Evolutionary conservation across 345 rosid species (phyloP), one percentile per base, ranked within the genome.

Genomic region (Eucalyptus virginea): DNA sequence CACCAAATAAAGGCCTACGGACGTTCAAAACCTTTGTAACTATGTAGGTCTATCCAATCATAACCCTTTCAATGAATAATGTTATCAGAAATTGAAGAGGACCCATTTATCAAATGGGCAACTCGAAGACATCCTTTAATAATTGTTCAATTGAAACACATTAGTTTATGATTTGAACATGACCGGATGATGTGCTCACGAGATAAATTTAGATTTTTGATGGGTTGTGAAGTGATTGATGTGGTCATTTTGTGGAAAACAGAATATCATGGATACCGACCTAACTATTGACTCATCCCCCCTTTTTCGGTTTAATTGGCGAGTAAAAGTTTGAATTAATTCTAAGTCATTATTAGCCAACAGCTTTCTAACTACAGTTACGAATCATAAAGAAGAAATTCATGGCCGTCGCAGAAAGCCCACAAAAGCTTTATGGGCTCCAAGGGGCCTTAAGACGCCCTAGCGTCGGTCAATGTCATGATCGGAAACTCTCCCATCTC

Each of bases 111-210:
- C 34, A 60, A 60, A 60, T 60, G 69, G 69, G 69, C 32, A 60
- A 32, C 69, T 60, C 4, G 17, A 60, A 60, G 3, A 32, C 69
- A 60, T 60, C 69, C 34, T 60, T 60, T 5, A 26, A 5, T 60
- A 28, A 30, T 62, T 62, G 9, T 62, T 62, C 17, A 4, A 60
- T 60, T 60, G 69, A 26, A 28, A 60, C 3, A 60, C 32, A 13
- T 60, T 28, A 28, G 17, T 26, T 2, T 28, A 60, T 28, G 8
- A 60, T 60, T 60, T 0, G 17, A 28, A 60, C 16, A 28, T 28
- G 17, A 60, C 4, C 16, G 4, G 32, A 13, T 8, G 3, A 3
- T 14, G 7, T 11, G 16, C 67, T 60, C 1, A 2, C 0, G 4
- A 5, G n/a, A 11, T 58, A 58, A 58, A 58, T 56, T 56, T 23